Percentiles rank a stretch among this genome's conserved stretches.
phyloP scores from a whole-genome alignment of 495 filamentous ascomycete genomes.

The Pseudotulostoma volvatum region DNA sequence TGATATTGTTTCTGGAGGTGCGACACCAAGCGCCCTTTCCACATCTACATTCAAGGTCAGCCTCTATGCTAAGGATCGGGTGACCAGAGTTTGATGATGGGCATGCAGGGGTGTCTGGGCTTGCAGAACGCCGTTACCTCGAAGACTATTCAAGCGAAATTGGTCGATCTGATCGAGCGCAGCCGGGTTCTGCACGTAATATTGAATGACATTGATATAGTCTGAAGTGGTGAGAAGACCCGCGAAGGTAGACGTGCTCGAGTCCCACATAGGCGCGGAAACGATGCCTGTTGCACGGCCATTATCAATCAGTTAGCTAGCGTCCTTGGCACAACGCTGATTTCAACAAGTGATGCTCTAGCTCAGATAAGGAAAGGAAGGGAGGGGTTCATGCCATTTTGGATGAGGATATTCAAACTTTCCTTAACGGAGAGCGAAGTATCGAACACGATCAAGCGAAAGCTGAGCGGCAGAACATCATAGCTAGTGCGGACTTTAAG shows the following conservation, averaged over 20 bases:
- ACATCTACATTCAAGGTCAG: conserved; percentile 44
- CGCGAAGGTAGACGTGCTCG: conserved; percentile 81
- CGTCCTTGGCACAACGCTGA: too few species aligned
- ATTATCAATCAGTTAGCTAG: too few species aligned
- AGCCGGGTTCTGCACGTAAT: conserved; percentile 96
- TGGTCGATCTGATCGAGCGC: conserved; percentile 79
- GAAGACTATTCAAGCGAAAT: conserved; percentile 81
- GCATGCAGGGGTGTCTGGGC: neutral
- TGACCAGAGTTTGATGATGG: neutral
- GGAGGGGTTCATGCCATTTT: conserved; percentile 71
- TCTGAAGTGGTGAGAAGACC: conserved; percentile 90
- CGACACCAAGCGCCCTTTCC: conserved; percentile 79
- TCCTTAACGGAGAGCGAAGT: conserved; percentile 91
- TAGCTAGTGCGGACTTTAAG: conserved; percentile 93
- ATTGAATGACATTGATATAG: conserved; percentile 97
- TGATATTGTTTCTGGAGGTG: conserved; percentile 86
- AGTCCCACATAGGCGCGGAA: conserved; percentile 95
- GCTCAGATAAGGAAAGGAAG: too few species aligned
- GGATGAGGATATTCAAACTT: conserved; percentile 88
- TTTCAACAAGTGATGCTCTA: too few species aligned
- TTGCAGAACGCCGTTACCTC: conserved; percentile 37
- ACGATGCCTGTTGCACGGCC: conserved; percentile 59
- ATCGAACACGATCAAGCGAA: conserved; percentile 89
- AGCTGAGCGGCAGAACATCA: conserved; percentile 96
- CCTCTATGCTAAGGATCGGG: too few species aligned